Conservation (phyloP, 768 basidiomycete genomes). For the Baorangia bicolor region DNA sequence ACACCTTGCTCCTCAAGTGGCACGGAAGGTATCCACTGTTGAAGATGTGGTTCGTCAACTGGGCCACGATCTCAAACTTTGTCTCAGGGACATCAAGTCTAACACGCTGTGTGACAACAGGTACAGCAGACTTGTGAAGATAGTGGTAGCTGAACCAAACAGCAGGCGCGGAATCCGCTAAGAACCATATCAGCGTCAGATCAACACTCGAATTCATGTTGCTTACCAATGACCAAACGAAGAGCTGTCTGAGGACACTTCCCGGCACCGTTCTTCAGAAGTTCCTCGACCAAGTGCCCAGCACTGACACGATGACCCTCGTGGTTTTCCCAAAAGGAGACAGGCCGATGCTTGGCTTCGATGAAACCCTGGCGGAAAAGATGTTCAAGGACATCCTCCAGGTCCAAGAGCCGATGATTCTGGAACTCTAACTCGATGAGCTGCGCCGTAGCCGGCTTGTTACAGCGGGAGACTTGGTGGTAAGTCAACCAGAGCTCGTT, state of each 20-base stretch:
- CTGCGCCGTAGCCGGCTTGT: slow-evolving; percentile 43
- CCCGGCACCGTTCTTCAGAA: slow-evolving; percentile 38
- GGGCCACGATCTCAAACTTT: slow-evolving; percentile 41
- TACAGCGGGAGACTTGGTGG: slow-evolving; percentile 44
- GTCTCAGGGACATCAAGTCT: slow-evolving; percentile 35
- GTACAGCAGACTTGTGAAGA: slow-evolving; percentile 30
- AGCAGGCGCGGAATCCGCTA: slow-evolving; percentile 41
- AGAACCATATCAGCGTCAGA: background rate
- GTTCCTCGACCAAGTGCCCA: slow-evolving; percentile 36
- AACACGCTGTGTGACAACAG: slow-evolving; percentile 42
- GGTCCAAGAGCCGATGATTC: slow-evolving; percentile 39
- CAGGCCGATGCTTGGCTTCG: slow-evolving; percentile 41
- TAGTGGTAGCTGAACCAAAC: slow-evolving; percentile 49
- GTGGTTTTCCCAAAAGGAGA: slow-evolving; percentile 45
- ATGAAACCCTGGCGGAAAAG: slow-evolving; percentile 47
- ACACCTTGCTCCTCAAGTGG: slow-evolving; percentile 38
- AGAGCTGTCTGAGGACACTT: slow-evolving; percentile 44
- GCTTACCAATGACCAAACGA: slow-evolving; percentile 47
- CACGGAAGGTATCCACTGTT: slow-evolving; percentile 36
- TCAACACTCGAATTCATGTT: background rate
- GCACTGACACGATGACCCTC: slow-evolving; percentile 38
- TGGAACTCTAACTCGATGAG: slow-evolving; percentile 47
- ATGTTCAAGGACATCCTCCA: slow-evolving; percentile 50
- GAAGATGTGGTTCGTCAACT: slow-evolving; percentile 50
- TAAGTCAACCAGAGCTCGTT: slow-evolving; percentile 51